Evolutionary conservation across 257 asterid genomes (phyloP), one percentile per base, ranked within the genome.

Genomic region (Forsythia viridissima): DNA sequence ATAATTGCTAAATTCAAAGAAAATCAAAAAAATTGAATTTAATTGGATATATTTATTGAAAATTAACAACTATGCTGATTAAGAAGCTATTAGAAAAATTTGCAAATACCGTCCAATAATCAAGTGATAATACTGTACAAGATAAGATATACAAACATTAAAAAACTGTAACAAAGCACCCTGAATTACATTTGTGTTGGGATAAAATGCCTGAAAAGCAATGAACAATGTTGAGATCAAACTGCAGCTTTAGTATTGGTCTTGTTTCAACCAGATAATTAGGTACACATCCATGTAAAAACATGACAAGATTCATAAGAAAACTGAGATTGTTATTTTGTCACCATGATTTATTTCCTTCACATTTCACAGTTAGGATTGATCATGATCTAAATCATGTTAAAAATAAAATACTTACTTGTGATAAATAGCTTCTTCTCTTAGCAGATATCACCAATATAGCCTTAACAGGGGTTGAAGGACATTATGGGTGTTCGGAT

Each of bases 391-490:
- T 48, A 48, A 48, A 48, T 48, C 15, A 2, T 48, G 57, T 48
- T 48, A 39, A 39, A 39, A 39, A 39, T 39, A 6, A 39, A 39
- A 39, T 2, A 24, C 24, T 24, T 24, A 24, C 24, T 24, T 24
- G 24, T 24, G 24, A 24, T 24, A 24, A 24, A 24, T 24, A 24
- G 24, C 24, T 24, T 24, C 24, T 24, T 24, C 48, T 11, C 9
- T 43, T 8, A 43, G 24, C 8, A n/a, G 21, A 21, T 59, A 21
- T 18, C 34, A 59, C 67, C 11, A 59, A 20, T 59, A 59, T 63
- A 24, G 39, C 39, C 40, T 63, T 18, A 80, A 20, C 43, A 76
- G 76, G 37, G 82, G 82, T 13, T 66, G 79, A 44, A 83, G 84
- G n/a, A 72, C 61, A 69, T 42, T 30, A 71, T 66, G 43, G 38